Evolutionary conservation across 352 stramenopile genomes (phyloP), one percentile per base, ranked within the genome.

Genomic region (Pythium scleroteichum): DNA sequence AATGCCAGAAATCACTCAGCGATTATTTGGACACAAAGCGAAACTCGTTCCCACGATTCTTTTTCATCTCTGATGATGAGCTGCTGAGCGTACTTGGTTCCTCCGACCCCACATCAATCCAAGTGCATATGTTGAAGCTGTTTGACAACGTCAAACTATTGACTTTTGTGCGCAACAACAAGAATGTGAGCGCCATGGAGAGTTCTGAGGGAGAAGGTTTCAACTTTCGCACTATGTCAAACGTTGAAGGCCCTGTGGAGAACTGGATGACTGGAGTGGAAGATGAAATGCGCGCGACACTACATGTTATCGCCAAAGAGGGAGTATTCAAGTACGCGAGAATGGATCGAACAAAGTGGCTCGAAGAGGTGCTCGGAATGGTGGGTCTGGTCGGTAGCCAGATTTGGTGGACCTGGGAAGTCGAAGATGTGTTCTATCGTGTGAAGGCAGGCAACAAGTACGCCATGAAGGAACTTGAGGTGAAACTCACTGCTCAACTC

Each of bases 61-160:
- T 97, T 71, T 98, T 97, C 73, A 97, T 98, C 59, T 98, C 92
- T 0, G 90, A 98, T 51, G 92, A 98, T 54, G 92, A 98, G 44
- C 58, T 98, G 4, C 71, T 98, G 14, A 96, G 82, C 49, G 90
- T 98, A 20, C 72, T 98, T 2, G 92, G 92, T 0, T 96, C 86
- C 0, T 96, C 88, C 0, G 93, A 98, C 57, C 93, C 93, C 4
- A 96, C 84, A 0, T 97, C 88, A 0, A 97, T 97, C 40, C 90
- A 97, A 78, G 83, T 96, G 0, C 94, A 98, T 68, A 96, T 98
- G 81, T 87, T 98, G 33, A 98, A 98, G 69, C 84, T 98, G 1
- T 98, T 98, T 60, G 93, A 98, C 71, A 98, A 98, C 39, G 93
- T 98, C 20, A 98, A 98, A 61, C 26, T 90, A 32, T 66, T 98